Evolutionary conservation across 148 eudicot genomes (phyloP).

Genomic region (Vaccinium corymbosum): DNA sequence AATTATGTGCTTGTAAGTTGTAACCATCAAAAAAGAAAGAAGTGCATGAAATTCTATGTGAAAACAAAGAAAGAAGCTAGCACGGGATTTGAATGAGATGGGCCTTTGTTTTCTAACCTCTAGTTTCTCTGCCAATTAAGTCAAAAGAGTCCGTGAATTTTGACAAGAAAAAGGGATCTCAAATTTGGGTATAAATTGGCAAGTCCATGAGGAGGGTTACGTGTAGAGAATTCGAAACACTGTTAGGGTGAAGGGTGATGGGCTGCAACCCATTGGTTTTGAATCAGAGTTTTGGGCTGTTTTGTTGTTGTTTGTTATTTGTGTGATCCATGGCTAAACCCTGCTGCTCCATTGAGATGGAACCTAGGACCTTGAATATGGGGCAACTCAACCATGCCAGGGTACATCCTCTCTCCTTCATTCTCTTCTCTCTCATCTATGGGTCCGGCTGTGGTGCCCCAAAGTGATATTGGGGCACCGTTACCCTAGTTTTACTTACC

Average conservation of each 20-base stretch:
- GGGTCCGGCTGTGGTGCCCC: no score
- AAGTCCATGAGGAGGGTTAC: not conserved
- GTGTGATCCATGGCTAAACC: constrained; percentile 31
- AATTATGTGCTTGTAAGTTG: not conserved
- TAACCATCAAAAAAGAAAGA: not conserved
- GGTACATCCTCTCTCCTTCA: constrained; percentile 10
- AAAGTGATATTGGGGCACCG: no score
- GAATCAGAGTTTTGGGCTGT: not conserved
- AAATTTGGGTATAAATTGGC: not conserved
- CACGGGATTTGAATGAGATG: constrained; percentile 8
- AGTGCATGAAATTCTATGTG: not conserved
- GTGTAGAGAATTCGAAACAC: not conserved
- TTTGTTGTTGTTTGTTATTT: not conserved
- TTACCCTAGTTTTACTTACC: no score
- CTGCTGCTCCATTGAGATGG: constrained; percentile 42
- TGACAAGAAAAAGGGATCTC: not conserved
- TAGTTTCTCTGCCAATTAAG: not conserved
- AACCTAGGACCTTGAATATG: constrained; percentile 38
- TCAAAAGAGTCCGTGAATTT: constrained; percentile 5
- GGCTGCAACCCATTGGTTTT: constrained; percentile 14
- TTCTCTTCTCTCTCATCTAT: not conserved
- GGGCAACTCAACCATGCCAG: constrained; percentile 34
- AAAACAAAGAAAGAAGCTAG: not conserved
- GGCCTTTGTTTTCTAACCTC: not conserved
- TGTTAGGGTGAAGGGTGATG: not conserved